Evolutionary conservation across 306 rosid species (phyloP).

Genomic region (Trifolium dubium): DNA sequence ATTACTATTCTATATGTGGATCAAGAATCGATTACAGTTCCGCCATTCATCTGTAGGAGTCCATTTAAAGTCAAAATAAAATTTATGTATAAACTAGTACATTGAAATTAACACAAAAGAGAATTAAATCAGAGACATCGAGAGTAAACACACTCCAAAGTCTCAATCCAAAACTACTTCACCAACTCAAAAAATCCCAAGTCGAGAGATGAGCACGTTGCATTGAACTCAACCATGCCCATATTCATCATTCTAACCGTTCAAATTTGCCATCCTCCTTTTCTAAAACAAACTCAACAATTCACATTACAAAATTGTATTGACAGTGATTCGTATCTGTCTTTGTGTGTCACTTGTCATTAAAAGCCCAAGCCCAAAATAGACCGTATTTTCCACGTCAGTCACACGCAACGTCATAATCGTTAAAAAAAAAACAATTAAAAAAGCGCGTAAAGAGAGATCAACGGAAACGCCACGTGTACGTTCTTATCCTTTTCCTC

Average conservation of each 20-base stretch:
- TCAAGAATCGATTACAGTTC: too few species aligned
- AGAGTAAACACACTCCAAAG: too few species aligned
- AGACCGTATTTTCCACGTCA: slow-evolving; percentile 27
- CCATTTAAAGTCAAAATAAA: too few species aligned
- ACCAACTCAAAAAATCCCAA: not conserved
- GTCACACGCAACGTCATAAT: slow-evolving; percentile 28
- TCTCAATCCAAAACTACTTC: too few species aligned
- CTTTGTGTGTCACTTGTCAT: not conserved
- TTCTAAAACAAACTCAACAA: slow-evolving; percentile 24
- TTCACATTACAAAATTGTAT: slow-evolving; percentile 15
- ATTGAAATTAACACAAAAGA: too few species aligned
- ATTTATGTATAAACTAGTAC: too few species aligned
- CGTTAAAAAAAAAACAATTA: slow-evolving; percentile 17
- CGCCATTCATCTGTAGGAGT: too few species aligned
- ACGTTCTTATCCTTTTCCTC: slow-evolving; percentile 59
- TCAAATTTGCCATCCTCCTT: slow-evolving; percentile 37
- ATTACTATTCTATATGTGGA: too few species aligned
- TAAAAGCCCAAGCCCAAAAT: slow-evolving; percentile 14
- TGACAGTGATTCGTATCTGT: not conserved
- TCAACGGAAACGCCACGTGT: slow-evolving; percentile 57
- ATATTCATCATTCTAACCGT: not conserved
- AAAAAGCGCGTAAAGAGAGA: slow-evolving; percentile 38
- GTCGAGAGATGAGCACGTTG: slow-evolving; percentile 1
- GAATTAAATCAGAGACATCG: too few species aligned
- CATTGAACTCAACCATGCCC: slow-evolving; percentile 7